Evolutionary conservation across 495 filamentous ascomycete species (phyloP).

Genomic region (Aeminium ludgeri): DNA sequence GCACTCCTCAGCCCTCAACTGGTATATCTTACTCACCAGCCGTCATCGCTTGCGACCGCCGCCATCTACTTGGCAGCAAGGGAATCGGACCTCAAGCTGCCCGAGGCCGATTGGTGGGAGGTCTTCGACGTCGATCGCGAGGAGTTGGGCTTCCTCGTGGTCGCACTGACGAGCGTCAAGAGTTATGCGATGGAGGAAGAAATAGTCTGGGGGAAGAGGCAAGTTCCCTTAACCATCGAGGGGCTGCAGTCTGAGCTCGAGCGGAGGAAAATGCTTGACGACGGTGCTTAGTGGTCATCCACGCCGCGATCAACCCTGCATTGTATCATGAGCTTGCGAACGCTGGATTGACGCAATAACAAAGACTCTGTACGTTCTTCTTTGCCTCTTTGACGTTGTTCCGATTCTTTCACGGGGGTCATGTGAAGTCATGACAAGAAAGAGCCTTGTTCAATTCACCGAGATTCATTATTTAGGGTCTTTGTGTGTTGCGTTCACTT

Average conservation of each 20-base stretch:
- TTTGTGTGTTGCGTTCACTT: no score
- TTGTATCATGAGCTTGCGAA: no score
- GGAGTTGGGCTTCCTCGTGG: conserved; percentile 84
- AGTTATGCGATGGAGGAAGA: conserved; percentile 45
- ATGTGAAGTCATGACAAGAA: no score
- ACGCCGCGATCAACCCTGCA: no score
- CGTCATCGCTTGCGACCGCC: conserved; percentile 65
- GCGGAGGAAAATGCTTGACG: conserved; percentile 23
- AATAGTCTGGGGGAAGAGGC: conserved; percentile 29
- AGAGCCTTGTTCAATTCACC: no score
- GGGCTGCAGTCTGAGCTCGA: conserved; percentile 46
- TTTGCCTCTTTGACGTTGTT: no score
- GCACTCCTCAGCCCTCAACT: conserved; percentile 73
- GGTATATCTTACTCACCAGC: conserved; percentile 84
- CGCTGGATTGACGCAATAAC: no score
- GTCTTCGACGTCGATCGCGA: conserved; percentile 96
- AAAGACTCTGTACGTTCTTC: no score
- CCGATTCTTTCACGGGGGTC: no score
- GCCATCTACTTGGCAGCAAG: conserved; percentile 80
- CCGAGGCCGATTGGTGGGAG: conserved; percentile 84
- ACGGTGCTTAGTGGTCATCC: conserved; percentile 1
- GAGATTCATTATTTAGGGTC: no score
- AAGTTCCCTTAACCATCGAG: conserved; percentile 31
- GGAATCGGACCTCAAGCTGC: conserved; percentile 58
- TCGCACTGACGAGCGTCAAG: conserved; percentile 66